A percentile compares a stretch with the other conserved stretches of the same genome.
phyloP scores from a whole-genome alignment of 306 rosid species.

The Citrullus amarus region DNA sequence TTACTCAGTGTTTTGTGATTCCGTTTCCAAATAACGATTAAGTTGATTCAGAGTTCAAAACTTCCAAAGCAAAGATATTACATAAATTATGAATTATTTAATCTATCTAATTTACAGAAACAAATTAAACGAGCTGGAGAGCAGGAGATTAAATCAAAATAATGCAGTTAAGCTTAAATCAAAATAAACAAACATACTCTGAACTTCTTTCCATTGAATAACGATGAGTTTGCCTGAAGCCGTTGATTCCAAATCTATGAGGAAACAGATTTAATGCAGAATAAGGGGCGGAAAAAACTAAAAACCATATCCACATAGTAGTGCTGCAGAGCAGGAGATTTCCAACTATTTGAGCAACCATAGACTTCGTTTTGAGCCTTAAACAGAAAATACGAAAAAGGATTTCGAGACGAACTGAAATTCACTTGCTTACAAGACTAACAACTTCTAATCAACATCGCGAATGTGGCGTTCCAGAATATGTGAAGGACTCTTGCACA shows the following conservation, averaged over 20 bases:
- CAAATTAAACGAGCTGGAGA: not conserved
- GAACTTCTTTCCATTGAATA: constrained; percentile 73
- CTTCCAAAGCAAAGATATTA: not conserved
- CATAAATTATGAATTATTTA: not conserved
- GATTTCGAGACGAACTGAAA: not conserved
- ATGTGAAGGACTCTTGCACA: not conserved
- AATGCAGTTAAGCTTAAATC: not conserved
- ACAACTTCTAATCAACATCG: not conserved
- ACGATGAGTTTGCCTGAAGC: constrained; percentile 42
- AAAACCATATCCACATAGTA: not conserved
- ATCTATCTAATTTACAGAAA: not conserved
- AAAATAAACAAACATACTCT: constrained; percentile 37
- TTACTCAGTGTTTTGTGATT: not conserved
- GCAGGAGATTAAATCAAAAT: not conserved
- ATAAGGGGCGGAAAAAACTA: not conserved
- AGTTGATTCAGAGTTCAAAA: not conserved
- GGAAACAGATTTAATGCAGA: not conserved
- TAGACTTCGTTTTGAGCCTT: not conserved
- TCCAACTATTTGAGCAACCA: not conserved
- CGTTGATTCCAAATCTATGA: constrained; percentile 70
- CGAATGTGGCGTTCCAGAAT: not conserved
- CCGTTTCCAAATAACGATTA: not conserved
- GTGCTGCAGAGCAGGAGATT: not conserved
- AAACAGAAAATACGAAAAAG: not conserved
- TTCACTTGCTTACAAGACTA: not conserved